A percentile compares a stretch with the other conserved stretches of the same genome.
These are phyloP conservation scores for Mycena galopus DNA, from an alignment of 768 basidiomycete genomes.

Conservation along the genomic window DNA sequence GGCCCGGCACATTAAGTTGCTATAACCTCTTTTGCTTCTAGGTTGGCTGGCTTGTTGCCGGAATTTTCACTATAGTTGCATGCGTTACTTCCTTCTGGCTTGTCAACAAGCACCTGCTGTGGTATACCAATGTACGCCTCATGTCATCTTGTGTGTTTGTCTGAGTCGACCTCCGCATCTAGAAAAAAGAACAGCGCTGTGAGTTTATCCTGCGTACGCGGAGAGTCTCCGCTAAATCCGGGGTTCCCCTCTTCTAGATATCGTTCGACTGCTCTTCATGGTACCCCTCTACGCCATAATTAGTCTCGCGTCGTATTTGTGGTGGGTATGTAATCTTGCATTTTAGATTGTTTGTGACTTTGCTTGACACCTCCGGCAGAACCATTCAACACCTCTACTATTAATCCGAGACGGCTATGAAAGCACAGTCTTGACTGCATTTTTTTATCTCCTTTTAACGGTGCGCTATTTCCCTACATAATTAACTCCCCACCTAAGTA, in stretches of 20 bases:
- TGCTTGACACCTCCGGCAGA: slow-evolving; percentile 49
- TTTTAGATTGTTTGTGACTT: not conserved
- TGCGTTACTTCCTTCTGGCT: slow-evolving; percentile 76
- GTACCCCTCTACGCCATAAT: slow-evolving; percentile 81
- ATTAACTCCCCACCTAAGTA: too few relatives aligned
- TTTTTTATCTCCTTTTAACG: too few relatives aligned
- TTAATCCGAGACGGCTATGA: slow-evolving; percentile 77
- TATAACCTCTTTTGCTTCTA: slow-evolving; percentile 40
- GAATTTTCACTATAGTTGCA: slow-evolving; percentile 69
- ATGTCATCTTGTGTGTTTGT: slow-evolving; percentile 1
- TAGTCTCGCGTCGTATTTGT: slow-evolving; percentile 77
- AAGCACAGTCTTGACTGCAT: too few relatives aligned
- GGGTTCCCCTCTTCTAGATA: slow-evolving; percentile 57
- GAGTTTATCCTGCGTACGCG: slow-evolving; percentile 32
- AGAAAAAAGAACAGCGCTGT: slow-evolving; percentile 83
- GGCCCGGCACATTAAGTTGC: not conserved
- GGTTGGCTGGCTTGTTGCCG: slow-evolving; percentile 80
- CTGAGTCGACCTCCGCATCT: slow-evolving; percentile 1
- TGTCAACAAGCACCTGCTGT: slow-evolving; percentile 77
- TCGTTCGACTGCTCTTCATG: slow-evolving; percentile 82
- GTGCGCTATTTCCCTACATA: too few relatives aligned
- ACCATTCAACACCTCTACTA: slow-evolving; percentile 76
- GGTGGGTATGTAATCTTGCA: slow-evolving; percentile 65
- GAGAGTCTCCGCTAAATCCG: not conserved
- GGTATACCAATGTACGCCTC: slow-evolving; percentile 75